phyloP scores from a whole-genome alignment of 2,329 filamentous ascomycete genomes.

The Cladophialophora yegresii region DNA sequence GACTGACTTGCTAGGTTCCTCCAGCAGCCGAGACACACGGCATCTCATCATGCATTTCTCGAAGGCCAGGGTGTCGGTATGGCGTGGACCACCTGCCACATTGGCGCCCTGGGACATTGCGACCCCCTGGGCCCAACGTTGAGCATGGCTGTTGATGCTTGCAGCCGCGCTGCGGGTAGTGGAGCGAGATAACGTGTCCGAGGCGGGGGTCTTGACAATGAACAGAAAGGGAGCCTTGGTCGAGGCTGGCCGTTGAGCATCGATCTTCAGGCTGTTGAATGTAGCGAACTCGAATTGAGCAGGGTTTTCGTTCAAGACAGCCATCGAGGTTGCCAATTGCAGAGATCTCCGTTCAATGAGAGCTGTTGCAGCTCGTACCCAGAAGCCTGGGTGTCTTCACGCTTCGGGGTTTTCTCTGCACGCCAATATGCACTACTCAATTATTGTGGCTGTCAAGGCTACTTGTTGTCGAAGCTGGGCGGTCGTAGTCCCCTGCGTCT shows the following conservation, averaged over 20 bases:
- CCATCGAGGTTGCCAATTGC: not conserved
- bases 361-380: not conserved
- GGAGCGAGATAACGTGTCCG: slow-evolving; percentile 19
- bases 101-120: slow-evolving; percentile 10
- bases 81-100: not conserved
- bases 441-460: not conserved
- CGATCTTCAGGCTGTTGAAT: slow-evolving; percentile 12
- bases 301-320: slow-evolving; percentile 1
- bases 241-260: slow-evolving; percentile 1
- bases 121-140: slow-evolving; percentile 22
- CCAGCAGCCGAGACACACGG: slow-evolving; percentile 19
- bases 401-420: not conserved
- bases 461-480: not conserved
- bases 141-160: slow-evolving; percentile 27
- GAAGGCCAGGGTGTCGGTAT: slow-evolving; percentile 13
- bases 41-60: slow-evolving; percentile 23
- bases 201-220: slow-evolving; percentile 13
- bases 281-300: slow-evolving; percentile 19
- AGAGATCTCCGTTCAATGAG: not conserved
- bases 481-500: not conserved
- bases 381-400: not conserved
- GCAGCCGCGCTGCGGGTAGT: slow-evolving; percentile 24
- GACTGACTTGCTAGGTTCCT: slow-evolving; percentile 9
- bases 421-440: not conserved
- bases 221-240: slow-evolving; percentile 14